These are phyloP conservation scores for Talaromyces pinophilus DNA, from an alignment of 2,329 filamentous ascomycete species.

Conservation along the genomic window DNA sequence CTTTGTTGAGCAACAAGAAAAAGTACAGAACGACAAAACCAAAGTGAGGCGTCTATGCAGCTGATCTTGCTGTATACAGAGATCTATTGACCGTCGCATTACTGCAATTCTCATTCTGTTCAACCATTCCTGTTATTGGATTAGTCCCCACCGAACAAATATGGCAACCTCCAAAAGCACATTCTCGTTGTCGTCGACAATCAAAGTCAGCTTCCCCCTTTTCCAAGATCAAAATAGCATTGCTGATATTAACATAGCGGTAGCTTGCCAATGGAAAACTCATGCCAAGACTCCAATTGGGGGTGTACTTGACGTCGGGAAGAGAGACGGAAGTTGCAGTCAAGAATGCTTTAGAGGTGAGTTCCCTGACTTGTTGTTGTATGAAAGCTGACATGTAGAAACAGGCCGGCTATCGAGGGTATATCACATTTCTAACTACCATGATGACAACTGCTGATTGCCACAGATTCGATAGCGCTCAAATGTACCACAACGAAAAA, in stretches of 20 bases:
- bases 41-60: slow-evolving; percentile 5
- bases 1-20: neutral
- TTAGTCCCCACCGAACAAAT: neutral
- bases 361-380: slow-evolving; percentile 25
- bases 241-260: neutral
- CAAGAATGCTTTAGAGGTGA: slow-evolving; percentile 56
- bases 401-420: slow-evolving; percentile 32
- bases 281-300: slow-evolving; percentile 73
- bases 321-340: slow-evolving; percentile 61
- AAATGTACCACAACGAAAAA: slow-evolving; percentile 71
- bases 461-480: slow-evolving; percentile 56
- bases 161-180: slow-evolving; percentile 19
- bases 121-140: neutral
- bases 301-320: slow-evolving; percentile 70
- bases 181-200: slow-evolving; percentile 24
- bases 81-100: neutral
- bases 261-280: slow-evolving; percentile 64
- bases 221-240: neutral
- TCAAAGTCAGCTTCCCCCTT: slow-evolving; percentile 19
- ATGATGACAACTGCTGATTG: neutral
- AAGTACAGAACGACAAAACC: neutral
- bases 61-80: slow-evolving; percentile 1
- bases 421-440: neutral
- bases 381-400: slow-evolving; percentile 35
- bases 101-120: neutral